Evolutionary conservation across 2,329 filamentous ascomycete genomes (phyloP).

Genomic region (Trichoderma brevicompactum): DNA sequence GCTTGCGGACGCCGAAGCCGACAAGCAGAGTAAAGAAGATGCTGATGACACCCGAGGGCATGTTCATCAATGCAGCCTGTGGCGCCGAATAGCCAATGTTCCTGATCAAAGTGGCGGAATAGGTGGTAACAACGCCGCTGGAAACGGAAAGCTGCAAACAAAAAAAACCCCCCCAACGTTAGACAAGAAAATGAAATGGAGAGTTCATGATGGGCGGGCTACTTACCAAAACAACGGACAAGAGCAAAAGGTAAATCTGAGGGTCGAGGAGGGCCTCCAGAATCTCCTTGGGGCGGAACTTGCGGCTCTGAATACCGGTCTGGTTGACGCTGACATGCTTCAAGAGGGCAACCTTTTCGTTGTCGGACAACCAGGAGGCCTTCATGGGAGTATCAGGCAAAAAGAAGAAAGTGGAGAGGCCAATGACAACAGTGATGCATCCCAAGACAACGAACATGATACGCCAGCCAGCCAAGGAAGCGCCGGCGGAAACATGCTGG

Average conservation of each 20-base stretch:
- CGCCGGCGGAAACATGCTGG: constrained; percentile 56
- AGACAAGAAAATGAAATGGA: background rate
- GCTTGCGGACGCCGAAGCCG: constrained; percentile 51
- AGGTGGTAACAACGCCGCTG: constrained; percentile 58
- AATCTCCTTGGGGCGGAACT: constrained; percentile 58
- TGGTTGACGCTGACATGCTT: constrained; percentile 62
- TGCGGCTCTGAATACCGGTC: constrained; percentile 59
- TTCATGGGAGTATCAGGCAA: constrained; percentile 53
- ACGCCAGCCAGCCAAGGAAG: constrained; percentile 66
- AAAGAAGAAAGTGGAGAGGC: constrained; percentile 40
- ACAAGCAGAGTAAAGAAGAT: constrained; percentile 57
- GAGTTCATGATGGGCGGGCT: background rate
- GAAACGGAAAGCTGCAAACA: constrained; percentile 50
- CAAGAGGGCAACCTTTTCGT: constrained; percentile 54
- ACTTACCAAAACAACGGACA: constrained; percentile 54
- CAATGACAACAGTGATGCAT: constrained; percentile 45
- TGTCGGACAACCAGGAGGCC: constrained; percentile 50
- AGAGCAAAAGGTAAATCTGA: constrained; percentile 56
- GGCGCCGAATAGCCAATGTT: constrained; percentile 52
- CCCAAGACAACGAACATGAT: constrained; percentile 74
- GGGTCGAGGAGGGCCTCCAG: constrained; percentile 56
- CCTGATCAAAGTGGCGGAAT: constrained; percentile 58
- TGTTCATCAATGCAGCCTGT: constrained; percentile 57
- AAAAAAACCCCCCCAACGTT: background rate
- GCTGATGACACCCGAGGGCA: constrained; percentile 57